A percentile compares a stretch with the other conserved stretches of the same genome.
These are phyloP conservation scores for Zarea fungicola DNA, from an alignment of 2,329 filamentous ascomycete genomes.

Conservation along the genomic window DNA sequence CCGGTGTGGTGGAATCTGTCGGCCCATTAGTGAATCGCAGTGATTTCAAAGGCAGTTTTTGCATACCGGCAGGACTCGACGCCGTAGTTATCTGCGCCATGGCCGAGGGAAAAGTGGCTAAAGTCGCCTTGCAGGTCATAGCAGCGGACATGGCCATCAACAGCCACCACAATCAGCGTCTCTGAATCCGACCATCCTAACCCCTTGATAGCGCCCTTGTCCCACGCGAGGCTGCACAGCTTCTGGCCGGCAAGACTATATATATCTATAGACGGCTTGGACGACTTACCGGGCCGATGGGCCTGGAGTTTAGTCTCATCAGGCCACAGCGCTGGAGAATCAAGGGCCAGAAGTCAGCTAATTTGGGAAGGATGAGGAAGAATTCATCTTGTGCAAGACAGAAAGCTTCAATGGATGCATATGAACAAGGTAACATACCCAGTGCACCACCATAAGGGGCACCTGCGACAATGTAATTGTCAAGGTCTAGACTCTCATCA, in stretches of 20 bases:
- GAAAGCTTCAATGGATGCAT: no score
- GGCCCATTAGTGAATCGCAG: conserved; percentile 16
- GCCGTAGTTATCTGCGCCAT: conserved; percentile 81
- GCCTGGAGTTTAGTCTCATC: conserved; percentile 81
- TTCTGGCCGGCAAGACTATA: conserved; percentile 91
- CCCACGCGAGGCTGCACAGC: conserved; percentile 83
- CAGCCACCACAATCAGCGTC: conserved; percentile 78
- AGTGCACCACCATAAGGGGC: conserved; percentile 91
- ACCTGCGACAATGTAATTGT: conserved; percentile 87
- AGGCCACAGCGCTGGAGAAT: conserved; percentile 69
- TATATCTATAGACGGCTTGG: conserved; percentile 84
- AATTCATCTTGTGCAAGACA: no score
- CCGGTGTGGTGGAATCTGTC: conserved; percentile 75
- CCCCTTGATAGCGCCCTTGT: conserved; percentile 79
- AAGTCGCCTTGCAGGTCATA: conserved; percentile 95
- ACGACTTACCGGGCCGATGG: conserved; percentile 64
- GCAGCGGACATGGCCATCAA: conserved; percentile 85
- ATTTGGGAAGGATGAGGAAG: background rate
- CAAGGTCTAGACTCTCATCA: conserved; percentile 86
- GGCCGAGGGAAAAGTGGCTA: conserved; percentile 85
- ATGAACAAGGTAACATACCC: conserved; percentile 54
- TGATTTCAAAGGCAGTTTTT: background rate
- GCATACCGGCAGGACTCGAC: conserved; percentile 70
- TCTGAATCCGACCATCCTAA: conserved; percentile 97
- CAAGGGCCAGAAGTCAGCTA: conserved; percentile 14